Base-by-base conservation (phyloP, 805 yeast species). In the Pichia californica region DNA sequence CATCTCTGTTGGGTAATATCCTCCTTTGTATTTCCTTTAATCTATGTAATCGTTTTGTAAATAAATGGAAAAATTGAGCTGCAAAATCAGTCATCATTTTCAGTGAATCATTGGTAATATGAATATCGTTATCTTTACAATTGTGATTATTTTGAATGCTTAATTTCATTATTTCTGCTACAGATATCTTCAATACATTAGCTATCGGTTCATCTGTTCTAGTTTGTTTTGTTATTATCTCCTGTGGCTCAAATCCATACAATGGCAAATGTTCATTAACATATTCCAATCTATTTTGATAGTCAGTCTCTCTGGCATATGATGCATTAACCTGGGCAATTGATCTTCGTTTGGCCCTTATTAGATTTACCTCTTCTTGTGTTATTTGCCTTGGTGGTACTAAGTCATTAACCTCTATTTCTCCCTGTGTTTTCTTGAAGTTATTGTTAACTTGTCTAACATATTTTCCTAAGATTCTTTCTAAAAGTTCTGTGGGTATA, bases 1-100 rank as follows among this genome's bases (percentile, higher is more conserved):
- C 89, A 25, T 62, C 64, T 16, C 71, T 63, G 0, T 82, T 66
- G 1, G 83, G 78, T n/a, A 58, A 57, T 16, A 68, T 63, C 40
- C 88, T 69, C 51, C 91, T 66, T 57, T 83, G 89, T 1, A 74
- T 59, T 44, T 77, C 79, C 3, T 80, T 69, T 28, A 76, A 59
- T 47, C 70, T 70, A 37, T 74, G 76, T 21, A 83, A 52, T 25
- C 69, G 61, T 2, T 55, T 49, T 8, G 71, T 54, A 43, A 80
- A 43, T 14, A 64, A 63, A 35, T 65, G 55, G 39, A 74, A 52
- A 43, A 67, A 69, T 10, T 56, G 52, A 15, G 55, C 55, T 0
- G 69, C 61, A 31, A 70, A 51, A 13, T 27, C 26, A 5, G 31
- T 7, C 43, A 44, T 35, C 10, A 35, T 23, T 3, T 31, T 16